These are phyloP conservation scores for Yarrowia hollandica DNA, from an alignment of 805 yeast genomes.

Conservation along the genomic window DNA sequence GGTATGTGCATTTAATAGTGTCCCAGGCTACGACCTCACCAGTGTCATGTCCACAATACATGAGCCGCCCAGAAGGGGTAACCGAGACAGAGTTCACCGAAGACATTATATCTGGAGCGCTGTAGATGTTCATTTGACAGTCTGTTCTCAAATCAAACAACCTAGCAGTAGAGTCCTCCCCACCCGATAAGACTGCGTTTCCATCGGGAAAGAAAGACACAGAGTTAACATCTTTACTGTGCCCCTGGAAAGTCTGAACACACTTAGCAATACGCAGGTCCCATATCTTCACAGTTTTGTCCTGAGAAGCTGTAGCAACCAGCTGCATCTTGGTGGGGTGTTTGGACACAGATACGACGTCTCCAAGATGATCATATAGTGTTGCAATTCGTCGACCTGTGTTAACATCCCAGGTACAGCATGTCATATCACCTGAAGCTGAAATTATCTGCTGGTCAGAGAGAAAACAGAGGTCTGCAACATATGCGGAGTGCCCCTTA, in stretches of 20 bases:
- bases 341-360: slow-evolving; percentile 57
- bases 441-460: slow-evolving; percentile 59
- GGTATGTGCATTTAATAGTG: slow-evolving; percentile 58
- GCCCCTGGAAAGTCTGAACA: slow-evolving; percentile 48
- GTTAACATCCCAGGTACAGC: slow-evolving; percentile 75
- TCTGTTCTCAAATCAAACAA: slow-evolving; percentile 77
- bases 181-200: slow-evolving; percentile 67
- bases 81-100: slow-evolving; percentile 52
- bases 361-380: slow-evolving; percentile 48
- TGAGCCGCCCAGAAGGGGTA: slow-evolving; percentile 69
- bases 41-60: slow-evolving; percentile 76
- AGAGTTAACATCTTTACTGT: slow-evolving; percentile 64
- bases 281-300: slow-evolving; percentile 75
- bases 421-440: slow-evolving; percentile 79
- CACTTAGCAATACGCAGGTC: slow-evolving; percentile 57
- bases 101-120: slow-evolving; percentile 50
- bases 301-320: slow-evolving; percentile 69
- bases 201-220: slow-evolving; percentile 69
- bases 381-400: slow-evolving; percentile 49
- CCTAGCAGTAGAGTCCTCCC: slow-evolving; percentile 73
- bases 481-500: slow-evolving; percentile 81
- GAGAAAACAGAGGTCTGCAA: slow-evolving; percentile 72
- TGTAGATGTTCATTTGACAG: slow-evolving; percentile 59
- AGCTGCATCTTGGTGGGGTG: slow-evolving; percentile 58
- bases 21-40: slow-evolving; percentile 80